These are phyloP conservation scores for Suillus plorans DNA, from an alignment of 768 basidiomycete species.

Conservation along the genomic window DNA sequence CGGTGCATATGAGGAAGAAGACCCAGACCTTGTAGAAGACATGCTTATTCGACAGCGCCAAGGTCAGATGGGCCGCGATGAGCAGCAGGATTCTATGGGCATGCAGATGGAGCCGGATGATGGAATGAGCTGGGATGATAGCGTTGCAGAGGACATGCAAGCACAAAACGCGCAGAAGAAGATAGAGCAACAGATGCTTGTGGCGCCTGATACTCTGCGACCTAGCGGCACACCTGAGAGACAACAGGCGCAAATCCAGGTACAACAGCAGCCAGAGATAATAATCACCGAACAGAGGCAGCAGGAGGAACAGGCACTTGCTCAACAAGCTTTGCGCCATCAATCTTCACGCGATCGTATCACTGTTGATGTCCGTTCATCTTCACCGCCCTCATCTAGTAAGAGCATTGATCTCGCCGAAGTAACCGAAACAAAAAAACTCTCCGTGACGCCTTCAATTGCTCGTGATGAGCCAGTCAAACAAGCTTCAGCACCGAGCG, in stretches of 20 bases:
- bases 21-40: constrained; percentile 58
- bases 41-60: constrained; percentile 45
- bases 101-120: constrained; percentile 71
- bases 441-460: constrained; percentile 77
- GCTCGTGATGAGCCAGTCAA: constrained; percentile 53
- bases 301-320: constrained; percentile 29
- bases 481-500: constrained; percentile 13
- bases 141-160: constrained; percentile 53
- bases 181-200: constrained; percentile 20
- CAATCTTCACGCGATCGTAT: constrained; percentile 52
- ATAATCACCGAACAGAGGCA: constrained; percentile 34
- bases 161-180: constrained; percentile 28
- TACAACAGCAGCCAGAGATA: constrained; percentile 28
- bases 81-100: constrained; percentile 30
- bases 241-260: constrained; percentile 29
- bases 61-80: constrained; percentile 30
- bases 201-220: constrained; percentile 36
- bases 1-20: constrained; percentile 69
- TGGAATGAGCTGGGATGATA: constrained; percentile 87
- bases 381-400: constrained; percentile 29
- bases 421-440: constrained; percentile 69
- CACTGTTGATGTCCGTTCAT: constrained; percentile 25
- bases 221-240: constrained; percentile 30
- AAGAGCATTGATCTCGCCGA: constrained; percentile 63
- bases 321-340: constrained; percentile 36